Conservation (phyloP, 208 protist genomes). For the Wallacemonas sp. region DNA sequence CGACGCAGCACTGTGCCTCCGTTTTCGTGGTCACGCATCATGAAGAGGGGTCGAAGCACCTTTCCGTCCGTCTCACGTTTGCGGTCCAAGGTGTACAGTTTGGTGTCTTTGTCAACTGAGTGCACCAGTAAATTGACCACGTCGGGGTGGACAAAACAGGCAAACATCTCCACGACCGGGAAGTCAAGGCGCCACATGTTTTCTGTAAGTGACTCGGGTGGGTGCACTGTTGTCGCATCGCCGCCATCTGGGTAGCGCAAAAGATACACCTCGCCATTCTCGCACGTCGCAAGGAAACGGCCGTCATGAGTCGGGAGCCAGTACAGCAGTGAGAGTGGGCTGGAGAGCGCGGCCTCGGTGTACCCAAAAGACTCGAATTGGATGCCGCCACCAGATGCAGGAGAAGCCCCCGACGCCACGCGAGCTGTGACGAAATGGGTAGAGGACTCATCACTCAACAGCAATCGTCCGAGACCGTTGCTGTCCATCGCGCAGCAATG, state of each 20-base stretch:
- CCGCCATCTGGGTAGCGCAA: slow-evolving; percentile 32
- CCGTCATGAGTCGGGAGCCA: slow-evolving; percentile 31
- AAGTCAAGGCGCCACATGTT: slow-evolving; percentile 82
- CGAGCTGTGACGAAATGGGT: slow-evolving; percentile 3
- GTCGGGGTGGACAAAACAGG: slow-evolving; percentile 44
- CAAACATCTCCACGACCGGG: slow-evolving; percentile 52
- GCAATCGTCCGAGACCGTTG: not conserved
- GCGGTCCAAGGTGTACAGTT: slow-evolving; percentile 81
- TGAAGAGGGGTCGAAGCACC: slow-evolving; percentile 65
- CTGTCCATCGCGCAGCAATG: not conserved
- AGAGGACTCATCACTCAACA: not conserved
- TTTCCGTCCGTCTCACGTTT: slow-evolving; percentile 49
- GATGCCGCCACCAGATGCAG: slow-evolving; percentile 1
- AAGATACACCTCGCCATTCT: slow-evolving; percentile 68
- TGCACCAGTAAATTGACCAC: slow-evolving; percentile 71
- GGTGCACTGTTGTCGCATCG: slow-evolving; percentile 22
- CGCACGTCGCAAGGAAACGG: slow-evolving; percentile 45
- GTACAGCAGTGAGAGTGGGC: slow-evolving; percentile 25
- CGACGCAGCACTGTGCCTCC: slow-evolving; percentile 51
- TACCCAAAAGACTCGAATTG: not conserved
- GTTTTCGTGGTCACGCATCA: slow-evolving; percentile 76
- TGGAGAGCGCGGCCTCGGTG: slow-evolving; percentile 19
- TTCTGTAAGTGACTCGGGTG: slow-evolving; percentile 38
- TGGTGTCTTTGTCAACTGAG: slow-evolving; percentile 83
- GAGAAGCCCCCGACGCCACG: too few species aligned